Base-by-base conservation (phyloP, 2,329 filamentous ascomycete genomes). In the Seiridium unicorne region DNA sequence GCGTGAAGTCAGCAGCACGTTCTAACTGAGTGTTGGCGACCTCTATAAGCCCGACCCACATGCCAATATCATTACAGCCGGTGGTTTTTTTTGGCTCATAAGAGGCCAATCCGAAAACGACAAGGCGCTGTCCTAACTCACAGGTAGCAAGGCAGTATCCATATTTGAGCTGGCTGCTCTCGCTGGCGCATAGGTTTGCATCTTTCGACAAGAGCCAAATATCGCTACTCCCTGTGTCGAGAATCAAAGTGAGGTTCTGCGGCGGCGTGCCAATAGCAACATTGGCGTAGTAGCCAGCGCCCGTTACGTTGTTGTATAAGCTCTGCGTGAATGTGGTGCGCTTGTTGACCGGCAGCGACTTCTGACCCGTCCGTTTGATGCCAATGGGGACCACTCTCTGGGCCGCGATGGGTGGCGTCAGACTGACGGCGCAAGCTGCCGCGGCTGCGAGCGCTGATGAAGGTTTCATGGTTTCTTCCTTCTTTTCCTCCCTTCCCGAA, bases 201-300 rank as follows among this genome's bases (percentile, higher is more conserved):
- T 67, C 53, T 63, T 66, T 58, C 60, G 72, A 65, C 62, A 83
- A 74, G 47, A 88, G 75, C 85, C 86, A 89, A 3, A 85, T 81
- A 68, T 89, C 86, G 64, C 82, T 86, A 70, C 83, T 87, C 35
- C 86, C 86, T 2, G 86, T 89, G 71, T 89, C 86, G 63, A 88
- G 78, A 57, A 84, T 76, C 65, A 89, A 76, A 57, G 72, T 77
- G 55, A 87, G 70, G 3, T 72, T 70, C 71, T 89, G 86, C 0
- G 77, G 74, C 0, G 86, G 86, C 0, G 84, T 86, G 55, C 86
- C 86, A 47, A 89, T 72, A n/a, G 74, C 73, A 47, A 89, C 78
- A 55, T 84, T 77, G 46, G 82, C 80, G 18, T 59, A 54, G 13
- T 59, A 59, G 5, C 36, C 57, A 7, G 36, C 47, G 18, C 57